Evolutionary conservation across 176 grass and related monocot genomes (phyloP), one percentile per base, ranked within the genome.

Genomic region (Oryza officinalis): DNA sequence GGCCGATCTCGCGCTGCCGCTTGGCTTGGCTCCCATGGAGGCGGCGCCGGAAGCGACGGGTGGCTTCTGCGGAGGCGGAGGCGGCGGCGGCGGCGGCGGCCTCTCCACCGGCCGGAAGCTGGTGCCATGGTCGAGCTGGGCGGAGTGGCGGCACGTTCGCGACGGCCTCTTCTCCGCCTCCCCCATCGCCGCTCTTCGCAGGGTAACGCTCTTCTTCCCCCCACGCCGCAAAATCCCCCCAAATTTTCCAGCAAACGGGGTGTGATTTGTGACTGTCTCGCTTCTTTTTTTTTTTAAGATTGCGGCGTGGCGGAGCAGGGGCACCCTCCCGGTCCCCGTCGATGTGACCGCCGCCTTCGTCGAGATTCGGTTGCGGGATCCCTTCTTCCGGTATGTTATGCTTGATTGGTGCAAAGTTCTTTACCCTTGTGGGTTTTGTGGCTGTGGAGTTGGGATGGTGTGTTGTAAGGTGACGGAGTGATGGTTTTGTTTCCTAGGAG

Each of bases 81-180:
- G 35, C 0, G 35, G 35, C 0, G 35, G 35, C 6, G 50, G 38
- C 32, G 31, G 18, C 11, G 52, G 78, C 49, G 84, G 80, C 27
- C 91, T 90, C 57, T 89, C 77, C 37, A 80, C 87, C 15, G 91
- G 87, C 18, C 80, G 90, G 87, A 99, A 92, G 89, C 87, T 99
- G 75, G 96, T 96, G 13, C 93, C 96, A 0, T 99, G 96, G 96
- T 90, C 93, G 60, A 96, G 86, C 82, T 99, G 96, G 96, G 86
- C 69, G 8, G 93, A 96, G 77, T 98, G 96, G 96, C 71, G 85
- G 38, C 85, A 92, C 63, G 93, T 98, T 67, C 86, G 89, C 65
- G 83, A 92, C 65, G 84, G 75, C 59, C 87, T 98, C 76, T 98
- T 98, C 85, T 94, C 93, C 38, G 76, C 89, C 23, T 90, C 80